A percentile compares a stretch with the other conserved stretches of the same genome.
Conservation (phyloP, 2,329 filamentous ascomycete genomes). For the Monosporascus sp. region DNA sequence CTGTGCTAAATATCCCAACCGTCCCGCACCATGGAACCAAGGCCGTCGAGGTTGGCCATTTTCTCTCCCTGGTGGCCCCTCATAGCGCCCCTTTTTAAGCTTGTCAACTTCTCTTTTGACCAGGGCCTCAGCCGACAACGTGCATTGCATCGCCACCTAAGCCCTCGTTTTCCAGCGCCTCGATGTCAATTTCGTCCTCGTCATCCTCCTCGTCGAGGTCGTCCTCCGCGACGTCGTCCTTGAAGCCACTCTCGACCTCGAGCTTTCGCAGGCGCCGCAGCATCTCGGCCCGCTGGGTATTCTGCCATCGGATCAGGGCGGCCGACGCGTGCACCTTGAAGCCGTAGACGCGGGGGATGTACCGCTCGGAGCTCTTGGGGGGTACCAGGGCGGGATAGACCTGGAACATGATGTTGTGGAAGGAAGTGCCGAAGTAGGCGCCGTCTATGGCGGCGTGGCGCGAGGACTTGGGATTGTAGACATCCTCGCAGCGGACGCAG, state of each 20-base stretch:
- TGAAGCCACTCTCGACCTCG: constrained; percentile 74
- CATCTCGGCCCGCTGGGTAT: constrained; percentile 74
- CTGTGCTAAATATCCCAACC: no score
- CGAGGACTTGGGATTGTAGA: constrained; percentile 95
- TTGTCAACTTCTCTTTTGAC: not conserved
- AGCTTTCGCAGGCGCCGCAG: constrained; percentile 65
- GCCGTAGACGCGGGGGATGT: constrained; percentile 86
- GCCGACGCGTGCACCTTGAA: constrained; percentile 93
- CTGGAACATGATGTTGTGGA: constrained; percentile 99
- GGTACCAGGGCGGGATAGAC: constrained; percentile 91
- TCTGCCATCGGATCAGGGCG: constrained; percentile 87
- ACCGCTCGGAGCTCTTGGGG: constrained; percentile 76
- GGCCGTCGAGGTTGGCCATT: no score
- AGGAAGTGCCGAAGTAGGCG: constrained; percentile 95
- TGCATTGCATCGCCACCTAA: constrained; percentile 23
- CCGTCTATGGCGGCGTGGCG: constrained; percentile 94
- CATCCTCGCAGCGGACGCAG: constrained; percentile 94
- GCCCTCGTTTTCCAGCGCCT: constrained; percentile 14
- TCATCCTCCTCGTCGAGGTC: constrained; percentile 49
- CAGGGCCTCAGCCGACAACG: constrained; percentile 17
- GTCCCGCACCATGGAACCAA: no score
- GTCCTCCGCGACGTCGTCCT: constrained; percentile 63
- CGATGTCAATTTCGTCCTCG: constrained; percentile 31
- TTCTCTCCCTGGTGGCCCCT: not conserved
- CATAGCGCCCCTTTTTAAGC: not conserved